Conservation (phyloP, 257 asterid species). For the Solanum bulbocastanum region DNA sequence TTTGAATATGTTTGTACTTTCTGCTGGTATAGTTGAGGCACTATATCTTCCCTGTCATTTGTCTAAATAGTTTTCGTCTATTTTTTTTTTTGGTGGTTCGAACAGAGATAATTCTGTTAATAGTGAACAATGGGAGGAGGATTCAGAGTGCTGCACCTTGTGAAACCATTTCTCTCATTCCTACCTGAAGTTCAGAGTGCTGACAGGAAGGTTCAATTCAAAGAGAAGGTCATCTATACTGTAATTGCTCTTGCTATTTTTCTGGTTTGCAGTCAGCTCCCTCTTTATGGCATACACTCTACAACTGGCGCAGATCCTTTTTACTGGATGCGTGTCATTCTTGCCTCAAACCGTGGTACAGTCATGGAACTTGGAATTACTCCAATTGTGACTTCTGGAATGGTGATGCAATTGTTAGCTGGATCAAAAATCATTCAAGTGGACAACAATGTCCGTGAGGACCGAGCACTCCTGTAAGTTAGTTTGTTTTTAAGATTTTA, state of each 20-base stretch:
- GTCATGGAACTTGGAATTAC: conserved; percentile 77
- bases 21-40: background rate
- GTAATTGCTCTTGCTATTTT: conserved; percentile 52
- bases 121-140: conserved; percentile 55
- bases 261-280: conserved; percentile 66
- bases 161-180: conserved; percentile 54
- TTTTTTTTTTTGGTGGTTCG: background rate
- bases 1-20: background rate
- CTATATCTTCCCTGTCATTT: background rate
- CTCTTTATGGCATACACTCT: conserved; percentile 64
- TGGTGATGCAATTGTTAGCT: conserved; percentile 64
- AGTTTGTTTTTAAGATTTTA: background rate
- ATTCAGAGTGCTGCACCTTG: conserved; percentile 66
- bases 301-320: conserved; percentile 70
- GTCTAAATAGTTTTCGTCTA: background rate
- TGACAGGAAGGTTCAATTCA: conserved; percentile 53
- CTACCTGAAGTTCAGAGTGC: conserved; percentile 68
- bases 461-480: conserved; percentile 62
- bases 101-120: background rate
- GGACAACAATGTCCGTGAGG: conserved; percentile 70
- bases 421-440: conserved; percentile 64
- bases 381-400: conserved; percentile 59
- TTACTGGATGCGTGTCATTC: conserved; percentile 71
- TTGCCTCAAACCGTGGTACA: conserved; percentile 65
- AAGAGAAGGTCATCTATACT: conserved; percentile 57